Percentiles rank a stretch among this genome's conserved stretches.
Evolutionary conservation across 2,329 filamentous ascomycete species (phyloP).

Genomic region (Macrophomina phaseolina): DNA sequence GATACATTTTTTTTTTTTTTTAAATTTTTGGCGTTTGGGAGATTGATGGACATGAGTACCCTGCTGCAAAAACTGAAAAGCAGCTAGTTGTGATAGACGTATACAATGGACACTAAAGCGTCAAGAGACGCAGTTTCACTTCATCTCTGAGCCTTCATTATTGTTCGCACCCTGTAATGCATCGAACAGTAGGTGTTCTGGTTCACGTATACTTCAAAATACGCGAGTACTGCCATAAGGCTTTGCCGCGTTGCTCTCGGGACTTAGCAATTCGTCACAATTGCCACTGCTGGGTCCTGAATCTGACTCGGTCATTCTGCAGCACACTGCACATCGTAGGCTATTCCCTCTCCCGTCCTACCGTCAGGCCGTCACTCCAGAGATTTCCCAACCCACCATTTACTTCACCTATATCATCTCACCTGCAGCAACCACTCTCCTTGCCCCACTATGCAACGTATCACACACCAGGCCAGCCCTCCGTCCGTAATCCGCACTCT

Average conservation of each 20-base stretch:
- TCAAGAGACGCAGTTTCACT: neutral
- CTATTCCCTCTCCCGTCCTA: neutral
- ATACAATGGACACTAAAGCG: constrained; percentile 9
- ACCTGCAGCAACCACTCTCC: neutral
- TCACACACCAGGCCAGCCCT: neutral
- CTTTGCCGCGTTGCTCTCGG: too few relatives aligned
- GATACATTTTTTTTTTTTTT: neutral
- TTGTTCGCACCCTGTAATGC: neutral
- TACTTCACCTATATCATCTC: neutral
- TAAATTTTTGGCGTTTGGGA: constrained; percentile 16
- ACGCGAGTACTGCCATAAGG: too few relatives aligned
- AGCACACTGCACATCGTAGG: neutral
- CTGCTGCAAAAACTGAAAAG: constrained; percentile 11
- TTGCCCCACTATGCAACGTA: neutral
- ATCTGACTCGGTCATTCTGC: too few relatives aligned
- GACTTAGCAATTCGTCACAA: too few relatives aligned
- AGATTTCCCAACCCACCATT: neutral
- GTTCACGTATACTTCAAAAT: too few relatives aligned
- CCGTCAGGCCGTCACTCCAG: neutral
- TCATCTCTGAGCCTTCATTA: neutral
- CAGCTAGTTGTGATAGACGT: constrained; percentile 23
- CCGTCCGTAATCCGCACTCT: neutral
- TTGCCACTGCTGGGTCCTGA: too few relatives aligned
- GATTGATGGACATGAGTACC: constrained; percentile 5
- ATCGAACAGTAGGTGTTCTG: too few relatives aligned